These are phyloP conservation scores for Gossypium stocksii DNA, from an alignment of 345 rosid species.

Conservation along the genomic window DNA sequence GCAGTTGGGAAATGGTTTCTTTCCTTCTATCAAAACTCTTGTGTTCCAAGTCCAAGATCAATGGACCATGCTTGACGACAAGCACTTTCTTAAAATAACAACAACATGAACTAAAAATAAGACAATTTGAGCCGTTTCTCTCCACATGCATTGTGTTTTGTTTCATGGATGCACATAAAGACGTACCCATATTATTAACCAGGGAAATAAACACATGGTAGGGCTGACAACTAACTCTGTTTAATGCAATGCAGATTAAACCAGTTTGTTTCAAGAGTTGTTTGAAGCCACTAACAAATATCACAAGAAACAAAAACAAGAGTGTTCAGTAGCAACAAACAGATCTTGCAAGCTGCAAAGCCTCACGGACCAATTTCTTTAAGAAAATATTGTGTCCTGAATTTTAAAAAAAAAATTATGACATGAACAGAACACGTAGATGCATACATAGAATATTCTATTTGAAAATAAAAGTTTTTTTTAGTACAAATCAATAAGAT, in stretches of 20 bases:
- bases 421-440: too few species aligned
- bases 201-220: too few species aligned
- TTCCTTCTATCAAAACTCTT: background rate
- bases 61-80: background rate
- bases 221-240: too few species aligned
- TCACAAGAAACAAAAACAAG: background rate
- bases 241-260: too few species aligned
- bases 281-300: background rate
- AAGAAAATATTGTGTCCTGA: too few species aligned
- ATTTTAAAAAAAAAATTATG: too few species aligned
- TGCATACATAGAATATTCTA: too few species aligned
- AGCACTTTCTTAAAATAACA: background rate
- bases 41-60: background rate
- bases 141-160: background rate
- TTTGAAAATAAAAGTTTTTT: too few species aligned
- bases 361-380: too few species aligned
- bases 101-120: background rate
- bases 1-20: too few species aligned
- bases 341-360: too few species aligned
- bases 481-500: too few species aligned
- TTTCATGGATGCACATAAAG: background rate
- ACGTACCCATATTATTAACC: background rate
- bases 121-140: background rate
- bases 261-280: background rate
- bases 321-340: background rate